These are phyloP conservation scores for Candida suzukii DNA, from an alignment of 805 yeast genomes.

Conservation along the genomic window DNA sequence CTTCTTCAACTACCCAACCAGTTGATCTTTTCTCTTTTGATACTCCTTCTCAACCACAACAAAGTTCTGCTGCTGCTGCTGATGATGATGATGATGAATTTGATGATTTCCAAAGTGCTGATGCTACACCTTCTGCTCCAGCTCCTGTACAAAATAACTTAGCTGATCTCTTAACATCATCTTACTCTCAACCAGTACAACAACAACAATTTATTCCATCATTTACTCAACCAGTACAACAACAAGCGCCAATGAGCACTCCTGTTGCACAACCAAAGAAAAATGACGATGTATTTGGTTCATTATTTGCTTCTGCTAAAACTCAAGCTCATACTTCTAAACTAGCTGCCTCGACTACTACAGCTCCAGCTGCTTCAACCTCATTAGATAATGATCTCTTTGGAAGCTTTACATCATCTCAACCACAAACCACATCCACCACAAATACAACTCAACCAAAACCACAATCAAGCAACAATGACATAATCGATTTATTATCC, in stretches of 20 bases:
- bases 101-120: conserved; percentile 72
- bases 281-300: conserved; percentile 63
- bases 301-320: conserved; percentile 61
- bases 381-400: conserved; percentile 3
- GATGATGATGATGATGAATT: conserved; percentile 69
- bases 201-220: conserved; percentile 7
- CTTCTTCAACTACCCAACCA: conserved; percentile 26
- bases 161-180: conserved; percentile 24
- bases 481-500: conserved; percentile 44
- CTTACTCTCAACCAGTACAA: conserved; percentile 15
- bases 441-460: conserved; percentile 3
- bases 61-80: conserved; percentile 10
- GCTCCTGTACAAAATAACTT: conserved; percentile 18
- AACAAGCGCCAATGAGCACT: conserved; percentile 28
- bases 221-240: conserved; percentile 6
- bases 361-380: conserved; percentile 5
- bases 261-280: conserved; percentile 33
- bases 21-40: conserved; percentile 47
- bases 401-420: conserved; percentile 3
- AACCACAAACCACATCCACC: conserved; percentile 1
- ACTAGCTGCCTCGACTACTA: conserved; percentile 12
- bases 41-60: conserved; percentile 16
- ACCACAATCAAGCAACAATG: conserved; percentile 27
- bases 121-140: conserved; percentile 29
- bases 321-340: conserved; percentile 24